A percentile compares a stretch with the other conserved stretches of the same genome.
Conservation (phyloP, 768 basidiomycete genomes). For the Cyathus striatus region DNA sequence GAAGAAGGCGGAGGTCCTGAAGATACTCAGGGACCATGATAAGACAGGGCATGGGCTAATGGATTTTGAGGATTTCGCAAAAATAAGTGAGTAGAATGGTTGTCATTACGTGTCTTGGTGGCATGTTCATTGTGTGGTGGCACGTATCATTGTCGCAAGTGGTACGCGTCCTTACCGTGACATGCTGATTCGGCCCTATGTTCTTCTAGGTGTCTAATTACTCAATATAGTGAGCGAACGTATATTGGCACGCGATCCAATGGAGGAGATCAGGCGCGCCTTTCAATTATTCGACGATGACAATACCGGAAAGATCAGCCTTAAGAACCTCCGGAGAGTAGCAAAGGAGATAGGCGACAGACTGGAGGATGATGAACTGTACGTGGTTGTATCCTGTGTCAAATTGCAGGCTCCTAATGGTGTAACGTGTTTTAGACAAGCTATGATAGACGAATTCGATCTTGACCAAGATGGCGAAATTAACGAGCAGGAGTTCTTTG, state of each 20-base stretch:
- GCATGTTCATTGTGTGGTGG: not conserved
- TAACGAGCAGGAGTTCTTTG: conserved; percentile 92
- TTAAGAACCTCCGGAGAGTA: conserved; percentile 87
- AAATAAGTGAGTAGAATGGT: conserved; percentile 67
- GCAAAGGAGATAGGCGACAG: conserved; percentile 96
- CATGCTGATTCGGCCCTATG: too few relatives aligned
- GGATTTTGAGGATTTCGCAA: conserved; percentile 90
- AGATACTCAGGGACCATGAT: conserved; percentile 87
- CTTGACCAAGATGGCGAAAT: conserved; percentile 98
- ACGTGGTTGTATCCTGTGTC: conserved; percentile 28
- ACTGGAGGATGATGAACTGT: conserved; percentile 96
- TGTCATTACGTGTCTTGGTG: not conserved
- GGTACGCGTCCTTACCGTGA: not conserved
- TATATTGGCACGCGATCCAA: conserved; percentile 90
- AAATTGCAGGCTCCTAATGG: not conserved
- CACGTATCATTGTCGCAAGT: conserved; percentile 3
- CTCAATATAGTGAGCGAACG: conserved; percentile 91
- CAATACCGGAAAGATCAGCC: conserved; percentile 87
- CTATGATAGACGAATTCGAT: conserved; percentile 99
- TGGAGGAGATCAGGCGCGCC: conserved; percentile 93
- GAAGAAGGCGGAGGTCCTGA: conserved; percentile 98
- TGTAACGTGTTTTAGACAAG: conserved; percentile 59
- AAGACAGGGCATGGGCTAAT: conserved; percentile 79
- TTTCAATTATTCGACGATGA: conserved; percentile 98
- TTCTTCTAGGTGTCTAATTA: too few relatives aligned